Evolutionary conservation across 2,329 filamentous ascomycete genomes (phyloP).

Genomic region (Aspergillus ibericus): DNA sequence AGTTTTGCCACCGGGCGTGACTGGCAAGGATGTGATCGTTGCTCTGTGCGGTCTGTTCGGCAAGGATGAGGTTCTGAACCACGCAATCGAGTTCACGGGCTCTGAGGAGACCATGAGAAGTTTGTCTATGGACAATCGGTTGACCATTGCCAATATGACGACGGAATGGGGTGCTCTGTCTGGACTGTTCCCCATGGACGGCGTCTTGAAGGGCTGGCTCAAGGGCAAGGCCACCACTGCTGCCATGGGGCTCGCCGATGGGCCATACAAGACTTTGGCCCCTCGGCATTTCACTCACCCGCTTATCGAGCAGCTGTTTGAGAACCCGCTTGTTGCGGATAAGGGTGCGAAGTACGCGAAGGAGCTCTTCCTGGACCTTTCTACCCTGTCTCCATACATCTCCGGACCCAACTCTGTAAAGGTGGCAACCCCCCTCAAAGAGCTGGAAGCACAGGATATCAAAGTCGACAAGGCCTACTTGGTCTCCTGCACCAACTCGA

Average conservation of each 20-base stretch:
- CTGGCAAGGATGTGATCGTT: conserved; percentile 92
- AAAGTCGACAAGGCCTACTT: conserved; percentile 81
- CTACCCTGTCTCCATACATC: conserved; percentile 79
- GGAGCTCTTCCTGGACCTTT: conserved; percentile 75
- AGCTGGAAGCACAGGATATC: conserved; percentile 74
- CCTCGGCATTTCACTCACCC: conserved; percentile 69
- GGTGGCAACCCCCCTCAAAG: conserved; percentile 71
- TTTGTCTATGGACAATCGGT: conserved; percentile 68
- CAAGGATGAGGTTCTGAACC: conserved; percentile 87
- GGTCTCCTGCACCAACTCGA: conserved; percentile 85
- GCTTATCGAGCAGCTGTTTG: conserved; percentile 69
- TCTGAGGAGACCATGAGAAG: conserved; percentile 73
- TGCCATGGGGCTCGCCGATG: conserved; percentile 58
- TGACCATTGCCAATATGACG: conserved; percentile 74
- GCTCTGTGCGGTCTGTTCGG: conserved; percentile 84
- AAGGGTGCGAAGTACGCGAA: conserved; percentile 80
- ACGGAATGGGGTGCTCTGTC: conserved; percentile 77
- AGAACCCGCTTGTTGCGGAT: conserved; percentile 68
- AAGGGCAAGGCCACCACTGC: conserved; percentile 72
- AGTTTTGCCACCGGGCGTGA: conserved; percentile 72
- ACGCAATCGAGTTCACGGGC: conserved; percentile 84
- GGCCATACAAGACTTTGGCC: conserved; percentile 48
- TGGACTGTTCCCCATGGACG: conserved; percentile 79
- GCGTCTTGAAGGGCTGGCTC: conserved; percentile 69
- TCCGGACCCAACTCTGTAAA: conserved; percentile 91